Evolutionary conservation across 2,329 filamentous ascomycete species (phyloP), one percentile per base, ranked within the genome.

Genomic region (Xylariales sp.): DNA sequence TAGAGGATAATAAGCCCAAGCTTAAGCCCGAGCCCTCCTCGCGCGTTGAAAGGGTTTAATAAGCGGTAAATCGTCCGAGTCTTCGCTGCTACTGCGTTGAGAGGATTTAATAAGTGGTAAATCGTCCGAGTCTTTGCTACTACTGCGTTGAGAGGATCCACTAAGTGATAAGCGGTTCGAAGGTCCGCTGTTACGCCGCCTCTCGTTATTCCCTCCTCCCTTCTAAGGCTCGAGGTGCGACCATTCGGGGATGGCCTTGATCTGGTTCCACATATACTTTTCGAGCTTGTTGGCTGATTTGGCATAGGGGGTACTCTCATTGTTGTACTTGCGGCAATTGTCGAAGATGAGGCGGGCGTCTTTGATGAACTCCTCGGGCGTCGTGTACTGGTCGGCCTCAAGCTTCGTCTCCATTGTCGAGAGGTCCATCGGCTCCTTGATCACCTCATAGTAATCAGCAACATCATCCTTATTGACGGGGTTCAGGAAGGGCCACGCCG

Each of bases 381-480:
- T 94, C 16, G 90, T 88, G 78, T 99, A 99, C 76, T 95, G 88
- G 80, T 98, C 96, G 46, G 93, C 93, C 77, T 98, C 94, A 71
- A 97, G 91, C 81, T 97, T 97, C 73, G 89, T 90, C 80, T 98
- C 96, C 95, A 99, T 98, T 23, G 94, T 97, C 55, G 89, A 91
- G 55, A 97, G 85, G 78, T 97, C 96, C 96, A 99, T 99, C 43
- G 96, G 96, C 79, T 97, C 92, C 78, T 94, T 94, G 83, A 99
- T 99, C 69, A 98, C 94, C 67, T 97, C 93, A 83, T 98, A 98
- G 82, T 99, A 99, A 79, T 99, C 96, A n/a, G 93, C 90, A 0
- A 99, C 96, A 73, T 98, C 96, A 75, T 99, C 96, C 72, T 91
- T 90, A 78, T 97, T 97, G 72, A 99, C 96, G 0, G 96, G 95